Base-by-base conservation (phyloP, 1,284 basidiomycete genomes). In the Papiliotrema fonsecae region DNA sequence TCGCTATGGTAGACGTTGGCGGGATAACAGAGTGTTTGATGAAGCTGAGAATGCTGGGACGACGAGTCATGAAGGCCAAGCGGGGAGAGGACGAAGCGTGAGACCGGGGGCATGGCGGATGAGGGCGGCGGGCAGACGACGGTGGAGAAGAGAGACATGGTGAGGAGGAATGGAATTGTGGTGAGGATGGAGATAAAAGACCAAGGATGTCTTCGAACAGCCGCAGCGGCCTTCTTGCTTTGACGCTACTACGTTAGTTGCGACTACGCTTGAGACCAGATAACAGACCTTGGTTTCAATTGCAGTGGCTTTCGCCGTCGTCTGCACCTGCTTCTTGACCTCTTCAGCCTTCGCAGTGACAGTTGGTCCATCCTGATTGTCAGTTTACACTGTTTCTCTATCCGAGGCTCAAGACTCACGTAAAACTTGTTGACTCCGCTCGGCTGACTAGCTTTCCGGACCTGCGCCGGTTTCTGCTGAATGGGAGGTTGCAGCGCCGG, bases 11-110 rank as follows among this genome's bases (percentile, higher is more conserved):
- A 72, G 14, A 64, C 57, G 51, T 70, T 68, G 22, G 70, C 50
- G 7, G 70, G 70, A 51, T 70, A 69, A 43, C 70, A 72, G 22
- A 72, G 54, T 0, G 60, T 58, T 42, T 65, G 48, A 45, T 69
- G 68, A 0, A 64, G 52, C 19, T 50, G 22, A 9, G 61, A 60
- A 35, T 62, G 55, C 30, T 56, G 47, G 4, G 50, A 36, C 16
- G 37, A 21, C 40, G 32, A 18, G 27, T 48, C 25, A 18, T 41
- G 36, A 11, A 65, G 54, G 7, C 65, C 68, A 13, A 70, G 50
- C 4, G 63, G 58, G 18, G 56, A 53, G n/a, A 67, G 57, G 19
- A 67, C 54, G 40, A 59, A 58, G 42, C 42, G 49, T n/a, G 64
- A 62, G 30, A 69, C 42, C 13, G 53, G 49, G 6, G 61, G 61